Percentiles rank a stretch among this genome's conserved stretches.
Evolutionary conservation across 495 filamentous ascomycete genomes (phyloP).

Genomic region (Aspergillus biplanus): DNA sequence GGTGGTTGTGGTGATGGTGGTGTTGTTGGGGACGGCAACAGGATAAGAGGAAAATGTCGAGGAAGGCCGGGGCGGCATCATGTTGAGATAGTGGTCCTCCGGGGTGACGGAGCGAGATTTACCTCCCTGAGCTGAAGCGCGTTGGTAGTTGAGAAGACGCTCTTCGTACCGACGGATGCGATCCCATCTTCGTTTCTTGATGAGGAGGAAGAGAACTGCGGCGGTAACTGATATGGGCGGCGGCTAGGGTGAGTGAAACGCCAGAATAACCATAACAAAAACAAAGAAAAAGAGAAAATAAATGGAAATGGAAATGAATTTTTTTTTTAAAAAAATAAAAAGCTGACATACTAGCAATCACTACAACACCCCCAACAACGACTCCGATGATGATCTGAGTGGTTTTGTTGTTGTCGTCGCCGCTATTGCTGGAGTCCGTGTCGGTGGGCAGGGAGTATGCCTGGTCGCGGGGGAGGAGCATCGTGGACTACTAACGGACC

Average conservation of each 20-base stretch:
- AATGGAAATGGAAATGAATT: neutral
- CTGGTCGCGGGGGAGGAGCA: neutral
- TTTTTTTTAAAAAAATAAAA: neutral
- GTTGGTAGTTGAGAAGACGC: conserved; percentile 23
- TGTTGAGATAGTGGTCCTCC: conserved; percentile 10
- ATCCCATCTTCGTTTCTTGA: conserved; percentile 34
- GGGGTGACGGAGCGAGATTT: conserved; percentile 18
- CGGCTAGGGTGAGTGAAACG: neutral
- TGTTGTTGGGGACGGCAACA: neutral
- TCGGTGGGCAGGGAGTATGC: neutral
- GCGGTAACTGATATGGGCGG: conserved; percentile 25
- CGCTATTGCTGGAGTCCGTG: neutral
- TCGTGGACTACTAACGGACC: neutral
- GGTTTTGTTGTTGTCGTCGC: conserved; percentile 8
- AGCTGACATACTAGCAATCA: conserved; percentile 30
- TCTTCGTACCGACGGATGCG: conserved; percentile 28
- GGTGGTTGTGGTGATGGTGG: neutral
- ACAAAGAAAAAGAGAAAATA: neutral
- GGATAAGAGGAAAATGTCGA: conserved; percentile 12
- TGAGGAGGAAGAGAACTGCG: conserved; percentile 29
- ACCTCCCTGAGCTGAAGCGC: conserved; percentile 4
- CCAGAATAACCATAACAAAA: neutral
- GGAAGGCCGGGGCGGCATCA: conserved; percentile 14
- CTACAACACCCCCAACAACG: conserved; percentile 31
- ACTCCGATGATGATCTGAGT: conserved; percentile 35